Evolutionary conservation across 139 green algal species (phyloP), one percentile per base, ranked within the genome.

Genomic region (Prasinococcaceae sp.): DNA sequence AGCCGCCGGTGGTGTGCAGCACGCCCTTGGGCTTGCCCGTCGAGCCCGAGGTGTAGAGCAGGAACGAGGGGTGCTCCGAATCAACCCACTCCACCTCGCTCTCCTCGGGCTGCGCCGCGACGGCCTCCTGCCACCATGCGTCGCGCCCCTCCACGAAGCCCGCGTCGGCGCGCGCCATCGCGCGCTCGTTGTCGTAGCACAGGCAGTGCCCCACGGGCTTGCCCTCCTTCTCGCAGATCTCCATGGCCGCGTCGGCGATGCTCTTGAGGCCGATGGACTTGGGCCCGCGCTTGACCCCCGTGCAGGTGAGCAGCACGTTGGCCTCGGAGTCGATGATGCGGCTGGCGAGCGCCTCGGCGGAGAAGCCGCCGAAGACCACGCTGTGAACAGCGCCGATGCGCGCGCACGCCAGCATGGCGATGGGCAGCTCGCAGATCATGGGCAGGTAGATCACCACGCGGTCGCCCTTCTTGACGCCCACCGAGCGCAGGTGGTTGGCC

Each of bases 351-450:
- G 79, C 63, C 46, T 96, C 84, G 3, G 89, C 83, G 10, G 72
- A 86, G 69, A 97, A 97, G 30, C 89, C 89, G 3, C 63, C 89
- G 65, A 97, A 97, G 32, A 97, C 89, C 3, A 97, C 86, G 3
- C 61, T 82, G 66, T 93, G 84, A 4, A 62, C 29, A 10, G 61
- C 61, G 19, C 88, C 88, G 45, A 97, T 86, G 54, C 88, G 80
- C 3, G 84, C 85, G 61, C 89, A 97, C n/a, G 90, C 90, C 36
- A 97, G 70, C 61, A 75, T 71, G 6, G 67, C 50, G 25, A 73
- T 79, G 6, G 85, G 83, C 41, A 97, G 79, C 75, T 97, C 80
- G 6, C 70, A 47, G n/a, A 94, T 53, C 90, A 97, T 97, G 48
- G 89, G 89, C 79, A 98, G 84, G 79, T 97, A 98, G 47, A 96